Evolutionary conservation across 1,284 basidiomycete genomes (phyloP).

Genomic region (Ustilago tritici): DNA sequence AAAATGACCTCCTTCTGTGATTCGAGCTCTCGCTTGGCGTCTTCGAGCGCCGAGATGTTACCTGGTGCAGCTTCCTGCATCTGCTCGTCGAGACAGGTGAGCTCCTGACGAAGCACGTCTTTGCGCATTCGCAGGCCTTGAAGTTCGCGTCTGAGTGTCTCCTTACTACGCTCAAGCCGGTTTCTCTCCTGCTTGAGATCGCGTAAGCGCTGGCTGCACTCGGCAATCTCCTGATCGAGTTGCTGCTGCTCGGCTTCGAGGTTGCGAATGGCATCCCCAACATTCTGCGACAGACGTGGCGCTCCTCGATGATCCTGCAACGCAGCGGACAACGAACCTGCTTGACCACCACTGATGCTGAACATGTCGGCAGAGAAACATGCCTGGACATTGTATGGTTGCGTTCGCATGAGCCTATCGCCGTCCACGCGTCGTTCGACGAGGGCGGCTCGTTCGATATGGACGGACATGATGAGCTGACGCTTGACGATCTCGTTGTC

Average conservation of each 20-base stretch:
- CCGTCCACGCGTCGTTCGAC: conserved; percentile 70
- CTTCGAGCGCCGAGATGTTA: conserved; percentile 78
- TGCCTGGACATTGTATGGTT: conserved; percentile 62
- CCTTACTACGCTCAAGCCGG: conserved; percentile 27
- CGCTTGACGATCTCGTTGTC: conserved; percentile 81
- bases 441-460: conserved; percentile 81
- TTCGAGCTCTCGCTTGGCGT: conserved; percentile 68
- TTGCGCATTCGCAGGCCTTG: conserved; percentile 34
- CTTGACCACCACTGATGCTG: conserved; percentile 54
- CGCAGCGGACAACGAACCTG: conserved; percentile 53
- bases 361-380: conserved; percentile 66
- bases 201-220: conserved; percentile 13
- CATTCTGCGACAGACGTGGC: conserved; percentile 67
- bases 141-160: conserved; percentile 23
- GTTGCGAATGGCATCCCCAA: conserved; percentile 50
- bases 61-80: conserved; percentile 81
- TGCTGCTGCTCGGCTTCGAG: conserved; percentile 39
- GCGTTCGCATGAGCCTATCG: conserved; percentile 65
- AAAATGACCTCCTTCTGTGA: conserved; percentile 51
- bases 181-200: conserved; percentile 24
- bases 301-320: conserved; percentile 68
- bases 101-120: conserved; percentile 44
- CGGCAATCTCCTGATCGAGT: conserved; percentile 28
- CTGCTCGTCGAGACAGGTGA: conserved; percentile 74
- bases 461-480: conserved; percentile 80